Conservation (phyloP, 495 filamentous ascomycete species). For the Usnea hakonensis region DNA sequence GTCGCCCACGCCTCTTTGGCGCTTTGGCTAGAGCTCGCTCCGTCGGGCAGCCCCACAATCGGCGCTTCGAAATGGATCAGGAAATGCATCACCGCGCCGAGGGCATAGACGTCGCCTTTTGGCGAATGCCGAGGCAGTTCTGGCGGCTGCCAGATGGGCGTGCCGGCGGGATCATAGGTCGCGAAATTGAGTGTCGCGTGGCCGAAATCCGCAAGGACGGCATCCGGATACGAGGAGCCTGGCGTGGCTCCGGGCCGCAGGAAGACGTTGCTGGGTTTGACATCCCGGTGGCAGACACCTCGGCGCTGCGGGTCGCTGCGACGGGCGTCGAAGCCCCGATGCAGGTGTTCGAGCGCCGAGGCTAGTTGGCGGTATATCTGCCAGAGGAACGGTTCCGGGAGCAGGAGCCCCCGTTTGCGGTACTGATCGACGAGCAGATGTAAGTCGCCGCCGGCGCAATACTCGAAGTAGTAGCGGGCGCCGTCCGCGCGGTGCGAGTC, state of each 20-base stretch:
- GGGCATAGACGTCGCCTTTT: slow-evolving; percentile 88
- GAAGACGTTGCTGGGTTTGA: slow-evolving; percentile 96
- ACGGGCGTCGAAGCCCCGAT: slow-evolving; percentile 45
- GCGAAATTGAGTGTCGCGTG: slow-evolving; percentile 73
- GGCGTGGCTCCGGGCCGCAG: slow-evolving; percentile 55
- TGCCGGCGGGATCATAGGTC: slow-evolving; percentile 80
- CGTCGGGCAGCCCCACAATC: background rate
- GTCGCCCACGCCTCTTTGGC: background rate
- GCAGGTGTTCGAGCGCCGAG: slow-evolving; percentile 87
- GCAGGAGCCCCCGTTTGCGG: slow-evolving; percentile 63
- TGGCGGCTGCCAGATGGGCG: slow-evolving; percentile 84
- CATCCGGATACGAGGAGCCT: slow-evolving; percentile 8
- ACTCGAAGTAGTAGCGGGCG: slow-evolving; percentile 92
- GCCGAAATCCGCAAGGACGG: slow-evolving; percentile 82
- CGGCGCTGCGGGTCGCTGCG: slow-evolving; percentile 22
- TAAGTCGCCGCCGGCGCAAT: slow-evolving; percentile 86
- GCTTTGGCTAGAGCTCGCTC: background rate
- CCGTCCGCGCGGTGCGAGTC: slow-evolving; percentile 56
- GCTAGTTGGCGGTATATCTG: slow-evolving; percentile 89
- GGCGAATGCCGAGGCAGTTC: slow-evolving; percentile 79
- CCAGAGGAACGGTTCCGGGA: slow-evolving; percentile 95
- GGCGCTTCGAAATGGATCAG: slow-evolving; percentile 6
- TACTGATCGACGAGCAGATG: slow-evolving; percentile 63
- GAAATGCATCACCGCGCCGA: slow-evolving; percentile 44
- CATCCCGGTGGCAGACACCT: slow-evolving; percentile 86